Evolutionary conservation across 1,139 yeast genomes (phyloP).

Genomic region (Hyphopichia buzzinii): DNA sequence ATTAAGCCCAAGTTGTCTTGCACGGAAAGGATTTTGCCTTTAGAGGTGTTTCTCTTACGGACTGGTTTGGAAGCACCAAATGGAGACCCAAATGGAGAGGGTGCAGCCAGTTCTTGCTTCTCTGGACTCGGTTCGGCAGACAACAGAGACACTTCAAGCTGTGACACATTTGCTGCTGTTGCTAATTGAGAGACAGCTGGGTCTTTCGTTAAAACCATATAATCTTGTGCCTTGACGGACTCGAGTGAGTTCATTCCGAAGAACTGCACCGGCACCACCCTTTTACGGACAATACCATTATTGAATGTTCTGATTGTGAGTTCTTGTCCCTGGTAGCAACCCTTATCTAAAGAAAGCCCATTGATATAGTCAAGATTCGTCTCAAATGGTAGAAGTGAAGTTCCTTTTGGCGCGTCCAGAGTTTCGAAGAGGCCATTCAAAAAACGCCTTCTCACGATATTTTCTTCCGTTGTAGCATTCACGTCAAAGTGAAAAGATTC

Average conservation of each 20-base stretch:
- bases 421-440: slow-evolving; percentile 70
- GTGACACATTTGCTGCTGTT: slow-evolving; percentile 19
- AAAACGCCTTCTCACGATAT: slow-evolving; percentile 48
- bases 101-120: slow-evolving; percentile 10
- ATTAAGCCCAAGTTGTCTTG: slow-evolving; percentile 69
- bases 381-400: slow-evolving; percentile 73
- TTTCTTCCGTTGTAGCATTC: slow-evolving; percentile 14
- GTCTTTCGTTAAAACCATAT: not conserved
- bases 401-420: slow-evolving; percentile 38
- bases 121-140: slow-evolving; percentile 11
- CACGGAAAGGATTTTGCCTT: slow-evolving; percentile 59
- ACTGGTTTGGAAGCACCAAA: slow-evolving; percentile 27
- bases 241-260: slow-evolving; percentile 18
- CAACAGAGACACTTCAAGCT: slow-evolving; percentile 24
- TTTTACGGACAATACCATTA: slow-evolving; percentile 76
- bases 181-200: slow-evolving; percentile 23
- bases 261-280: slow-evolving; percentile 73
- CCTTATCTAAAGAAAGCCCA: slow-evolving; percentile 84
- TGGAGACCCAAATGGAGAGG: slow-evolving; percentile 21
- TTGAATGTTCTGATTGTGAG: slow-evolving; percentile 85
- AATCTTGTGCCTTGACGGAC: not conserved
- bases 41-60: slow-evolving; percentile 38
- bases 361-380: slow-evolving; percentile 77
- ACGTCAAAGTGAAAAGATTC: slow-evolving; percentile 24
- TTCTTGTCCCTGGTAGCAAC: slow-evolving; percentile 97